A percentile compares a stretch with the other conserved stretches of the same genome.
Evolutionary conservation across 1,284 basidiomycete genomes (phyloP).

Genomic region (Cryptococcus deneoformans): DNA sequence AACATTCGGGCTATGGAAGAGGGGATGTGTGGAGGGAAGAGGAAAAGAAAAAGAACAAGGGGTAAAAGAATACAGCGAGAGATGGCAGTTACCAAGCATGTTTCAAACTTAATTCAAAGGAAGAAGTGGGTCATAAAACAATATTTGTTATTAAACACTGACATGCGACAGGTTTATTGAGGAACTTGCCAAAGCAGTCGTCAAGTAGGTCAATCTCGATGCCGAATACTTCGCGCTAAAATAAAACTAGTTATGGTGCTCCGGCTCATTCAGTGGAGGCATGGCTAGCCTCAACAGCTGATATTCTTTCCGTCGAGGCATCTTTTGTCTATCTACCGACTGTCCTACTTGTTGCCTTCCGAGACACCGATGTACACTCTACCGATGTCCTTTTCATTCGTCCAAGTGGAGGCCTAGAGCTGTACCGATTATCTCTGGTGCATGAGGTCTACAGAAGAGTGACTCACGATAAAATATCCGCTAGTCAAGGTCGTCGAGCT

Average conservation of each 20-base stretch:
- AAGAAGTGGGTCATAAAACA: constrained; percentile 17
- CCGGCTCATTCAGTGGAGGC: constrained; percentile 31
- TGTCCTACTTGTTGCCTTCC: constrained; percentile 29
- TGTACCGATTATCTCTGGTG: constrained; percentile 29
- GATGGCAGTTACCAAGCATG: constrained; percentile 31
- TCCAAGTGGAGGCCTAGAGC: constrained; percentile 28
- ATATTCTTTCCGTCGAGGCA: constrained; percentile 29
- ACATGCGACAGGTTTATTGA: constrained; percentile 26
- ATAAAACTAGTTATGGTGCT: constrained; percentile 27
- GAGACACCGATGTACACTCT: constrained; percentile 30
- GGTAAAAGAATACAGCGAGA: constrained; percentile 30
- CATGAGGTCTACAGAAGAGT: constrained; percentile 34
- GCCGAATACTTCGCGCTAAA: not conserved
- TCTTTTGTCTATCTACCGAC: constrained; percentile 35
- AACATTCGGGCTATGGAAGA: constrained; percentile 13
- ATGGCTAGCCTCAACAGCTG: constrained; percentile 31
- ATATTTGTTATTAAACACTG: not conserved
- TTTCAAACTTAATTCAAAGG: constrained; percentile 28
- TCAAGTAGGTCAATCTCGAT: constrained; percentile 25
- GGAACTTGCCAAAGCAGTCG: constrained; percentile 30
- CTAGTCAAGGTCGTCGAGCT: constrained; percentile 25
- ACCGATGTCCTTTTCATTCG: constrained; percentile 29
- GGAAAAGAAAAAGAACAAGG: constrained; percentile 9
- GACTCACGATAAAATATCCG: constrained; percentile 32
- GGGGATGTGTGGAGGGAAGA: constrained; percentile 3